Conservation (phyloP, 2,329 filamentous ascomycete species). For the Plectosphaerella cucumerina region DNA sequence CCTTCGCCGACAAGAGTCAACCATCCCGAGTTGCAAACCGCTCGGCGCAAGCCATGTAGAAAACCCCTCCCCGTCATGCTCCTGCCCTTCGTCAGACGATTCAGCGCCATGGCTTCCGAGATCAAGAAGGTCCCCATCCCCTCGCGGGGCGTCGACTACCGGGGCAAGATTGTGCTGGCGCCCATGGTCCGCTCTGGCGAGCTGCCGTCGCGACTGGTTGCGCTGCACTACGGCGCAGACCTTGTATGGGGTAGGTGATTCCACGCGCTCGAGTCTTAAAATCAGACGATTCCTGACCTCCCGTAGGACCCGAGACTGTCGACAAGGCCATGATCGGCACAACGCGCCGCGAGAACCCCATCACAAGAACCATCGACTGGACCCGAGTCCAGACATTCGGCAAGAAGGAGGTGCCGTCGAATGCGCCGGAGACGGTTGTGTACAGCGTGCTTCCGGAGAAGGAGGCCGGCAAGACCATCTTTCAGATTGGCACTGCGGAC, state of each 20-base stretch:
- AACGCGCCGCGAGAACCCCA: constrained; percentile 69
- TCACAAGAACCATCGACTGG: constrained; percentile 80
- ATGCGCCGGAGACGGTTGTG: constrained; percentile 64
- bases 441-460: constrained; percentile 77
- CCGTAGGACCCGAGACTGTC: constrained; percentile 81
- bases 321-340: constrained; percentile 90
- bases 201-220: constrained; percentile 80
- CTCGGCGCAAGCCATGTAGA: constrained; percentile 3
- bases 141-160: constrained; percentile 84
- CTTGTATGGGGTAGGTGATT: constrained; percentile 77
- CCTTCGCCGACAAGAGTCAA: constrained; percentile 6
- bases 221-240: constrained; percentile 92
- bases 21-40: background rate
- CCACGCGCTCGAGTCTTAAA: background rate
- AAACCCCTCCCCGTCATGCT: constrained; percentile 22
- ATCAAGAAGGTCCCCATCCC: constrained; percentile 77
- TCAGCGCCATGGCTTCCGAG: constrained; percentile 48
- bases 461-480: constrained; percentile 75
- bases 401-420: constrained; percentile 49
- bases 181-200: constrained; percentile 99
- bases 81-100: constrained; percentile 34
- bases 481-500: constrained; percentile 86
- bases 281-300: constrained; percentile 4
- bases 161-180: constrained; percentile 88
- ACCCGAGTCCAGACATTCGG: constrained; percentile 70